Percentiles rank a stretch among this genome's conserved stretches.
phyloP scores from a whole-genome alignment of 23 red algal species.

The Cyanidioschyzon merolae region DNA sequence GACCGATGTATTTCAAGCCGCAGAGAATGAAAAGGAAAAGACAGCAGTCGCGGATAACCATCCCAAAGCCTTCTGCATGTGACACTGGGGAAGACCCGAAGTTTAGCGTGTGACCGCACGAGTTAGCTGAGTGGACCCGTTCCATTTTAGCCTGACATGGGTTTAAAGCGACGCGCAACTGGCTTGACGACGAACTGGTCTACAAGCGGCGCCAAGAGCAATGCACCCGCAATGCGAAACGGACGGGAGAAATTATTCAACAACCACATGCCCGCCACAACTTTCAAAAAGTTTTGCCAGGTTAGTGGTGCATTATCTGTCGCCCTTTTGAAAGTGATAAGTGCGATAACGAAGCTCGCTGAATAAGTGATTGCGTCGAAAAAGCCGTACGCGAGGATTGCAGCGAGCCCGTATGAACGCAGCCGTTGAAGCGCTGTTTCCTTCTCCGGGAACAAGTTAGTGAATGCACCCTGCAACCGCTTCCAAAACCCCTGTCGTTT shows the following conservation, averaged over 20 bases:
- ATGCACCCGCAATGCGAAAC: conserved; percentile 78
- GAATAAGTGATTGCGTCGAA: conserved; percentile 94
- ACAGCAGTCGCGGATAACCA: no score
- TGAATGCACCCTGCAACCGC: background rate
- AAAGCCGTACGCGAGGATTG: conserved; percentile 76
- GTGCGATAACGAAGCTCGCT: conserved; percentile 48
- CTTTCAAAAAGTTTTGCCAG: conserved; percentile 33
- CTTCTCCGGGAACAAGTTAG: background rate
- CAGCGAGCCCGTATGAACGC: conserved; percentile 77
- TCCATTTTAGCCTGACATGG: no score
- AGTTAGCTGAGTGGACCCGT: no score
- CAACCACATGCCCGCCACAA: conserved; percentile 87
- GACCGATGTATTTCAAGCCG: no score
- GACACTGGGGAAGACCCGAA: no score
- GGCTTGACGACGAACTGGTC: conserved; percentile 75
- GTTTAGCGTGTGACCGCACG: no score
- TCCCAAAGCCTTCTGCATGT: no score
- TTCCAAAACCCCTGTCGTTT: background rate
- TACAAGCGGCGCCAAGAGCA: conserved; percentile 61
- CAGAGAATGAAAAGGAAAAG: no score
- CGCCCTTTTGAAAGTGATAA: conserved; percentile 19
- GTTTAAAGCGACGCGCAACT: background rate
- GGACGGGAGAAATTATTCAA: conserved; percentile 91
- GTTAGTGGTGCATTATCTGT: conserved; percentile 25
- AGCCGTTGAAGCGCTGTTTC: conserved; percentile 10